Base-by-base conservation (phyloP, 345 rosid genomes). In the Hibiscus trionum region DNA sequence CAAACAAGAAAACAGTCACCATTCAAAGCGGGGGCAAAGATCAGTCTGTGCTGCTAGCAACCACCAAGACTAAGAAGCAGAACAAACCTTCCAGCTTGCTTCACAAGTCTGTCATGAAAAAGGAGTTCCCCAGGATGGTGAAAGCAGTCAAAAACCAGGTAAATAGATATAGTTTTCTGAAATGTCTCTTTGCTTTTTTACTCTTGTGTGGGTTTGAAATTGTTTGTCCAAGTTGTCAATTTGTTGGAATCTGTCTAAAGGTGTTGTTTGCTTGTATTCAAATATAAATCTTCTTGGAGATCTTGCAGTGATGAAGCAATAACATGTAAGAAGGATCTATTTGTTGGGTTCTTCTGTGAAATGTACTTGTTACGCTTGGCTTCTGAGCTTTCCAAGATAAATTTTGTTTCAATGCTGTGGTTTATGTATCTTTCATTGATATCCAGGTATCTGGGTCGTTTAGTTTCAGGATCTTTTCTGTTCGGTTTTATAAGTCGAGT, bases 31-130 rank as follows among this genome's bases (percentile, higher is more conserved):
- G 80, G 17, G 88, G 76, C 17, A 86, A 88, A 80, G 98, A 92
- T 11, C 85, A 81, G 70, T 77, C 80, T 66, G 87, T 92, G 72
- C 80, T 90, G 67, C 85, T 95, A 4, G 90, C 90, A 11, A 92
- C 97, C 1, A 84, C 87, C 46, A 95, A 90, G 95, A 88, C 91
- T 72, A 95, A 86, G 90, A 87, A 86, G 80, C 96, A 88, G 82
- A 88, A 88, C 85, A 88, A 84, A 72, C 96, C 96, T 42, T 63
- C 86, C 24, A 44, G 71, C 21, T 81, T 85, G 76, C 82, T 87
- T 73, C 90, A 88, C 82, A 91, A 84, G 72, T 88, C 89, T 76
- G 78, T 77, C 76, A 72, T 88, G 80, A 87, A 81, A 77, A 88
- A 91, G 84, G 93, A 91, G 69, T 88, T 90, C 85, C 78, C 82